Evolutionary conservation across 2,329 filamentous ascomycete species (phyloP).

Genomic region (Catunica adiposa): DNA sequence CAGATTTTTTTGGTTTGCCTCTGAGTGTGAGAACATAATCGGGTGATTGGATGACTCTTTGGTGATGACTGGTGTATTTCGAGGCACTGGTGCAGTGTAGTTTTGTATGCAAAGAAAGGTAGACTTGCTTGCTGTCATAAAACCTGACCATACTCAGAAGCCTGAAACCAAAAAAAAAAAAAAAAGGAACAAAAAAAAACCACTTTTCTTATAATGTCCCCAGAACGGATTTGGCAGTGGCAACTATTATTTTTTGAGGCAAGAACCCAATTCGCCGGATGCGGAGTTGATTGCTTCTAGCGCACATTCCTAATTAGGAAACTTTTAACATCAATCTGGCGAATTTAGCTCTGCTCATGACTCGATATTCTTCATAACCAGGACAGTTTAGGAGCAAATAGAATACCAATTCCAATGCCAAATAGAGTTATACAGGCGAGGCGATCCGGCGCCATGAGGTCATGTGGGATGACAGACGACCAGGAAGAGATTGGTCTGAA

Average conservation of each 20-base stretch:
- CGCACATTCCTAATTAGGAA: constrained; percentile 7
- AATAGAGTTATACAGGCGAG: neutral
- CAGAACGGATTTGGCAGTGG: neutral
- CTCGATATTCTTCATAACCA: neutral
- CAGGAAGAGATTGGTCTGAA: neutral
- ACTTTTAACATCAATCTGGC: neutral
- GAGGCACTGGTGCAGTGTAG: neutral
- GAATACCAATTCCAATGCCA: neutral
- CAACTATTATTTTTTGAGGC: neutral
- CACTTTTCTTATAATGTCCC: neutral
- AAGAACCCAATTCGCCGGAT: constrained; percentile 4
- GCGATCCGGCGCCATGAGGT: neutral
- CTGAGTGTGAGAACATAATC: neutral
- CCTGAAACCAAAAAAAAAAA: neutral
- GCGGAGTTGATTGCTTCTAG: constrained; percentile 7
- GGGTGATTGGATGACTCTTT: no score
- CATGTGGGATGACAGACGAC: neutral
- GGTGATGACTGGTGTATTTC: neutral
- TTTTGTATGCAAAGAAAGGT: no score
- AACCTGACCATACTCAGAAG: no score
- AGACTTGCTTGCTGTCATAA: no score
- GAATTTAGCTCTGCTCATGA: neutral
- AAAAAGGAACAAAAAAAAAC: neutral
- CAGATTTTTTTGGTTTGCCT: neutral
- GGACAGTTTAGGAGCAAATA: no score